Evolutionary conservation across 2,329 filamentous ascomycete genomes (phyloP).

Genomic region (Annulohypoxylon truncatum): DNA sequence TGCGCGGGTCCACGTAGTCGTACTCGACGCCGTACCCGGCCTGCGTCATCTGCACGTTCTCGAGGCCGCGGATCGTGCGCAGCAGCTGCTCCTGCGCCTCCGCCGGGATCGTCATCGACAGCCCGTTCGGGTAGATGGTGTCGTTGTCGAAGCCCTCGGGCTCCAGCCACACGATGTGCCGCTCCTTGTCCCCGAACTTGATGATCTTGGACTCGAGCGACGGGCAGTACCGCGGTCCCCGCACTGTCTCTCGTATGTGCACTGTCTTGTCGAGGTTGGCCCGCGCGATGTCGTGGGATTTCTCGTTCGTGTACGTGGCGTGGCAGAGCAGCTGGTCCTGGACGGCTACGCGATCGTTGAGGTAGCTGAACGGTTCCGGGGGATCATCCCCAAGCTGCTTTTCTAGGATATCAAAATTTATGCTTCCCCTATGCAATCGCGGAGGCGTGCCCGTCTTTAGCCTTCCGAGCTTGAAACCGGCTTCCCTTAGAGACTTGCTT

Average conservation of each 20-base stretch:
- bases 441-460: slow-evolving; percentile 97
- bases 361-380: slow-evolving; percentile 89
- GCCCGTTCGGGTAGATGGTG: slow-evolving; percentile 93
- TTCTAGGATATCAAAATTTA: slow-evolving; percentile 79
- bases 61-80: slow-evolving; percentile 87
- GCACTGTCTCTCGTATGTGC: slow-evolving; percentile 94
- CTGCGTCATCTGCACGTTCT: slow-evolving; percentile 91
- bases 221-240: slow-evolving; percentile 93
- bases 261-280: slow-evolving; percentile 95
- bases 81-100: slow-evolving; percentile 87
- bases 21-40: slow-evolving; percentile 98
- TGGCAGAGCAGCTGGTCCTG: slow-evolving; percentile 87
- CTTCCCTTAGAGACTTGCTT: slow-evolving; percentile 88
- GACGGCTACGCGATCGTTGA: slow-evolving; percentile 82
- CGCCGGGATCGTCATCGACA: slow-evolving; percentile 95
- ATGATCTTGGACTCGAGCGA: slow-evolving; percentile 95
- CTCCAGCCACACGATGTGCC: slow-evolving; percentile 95
- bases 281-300: slow-evolving; percentile 84
- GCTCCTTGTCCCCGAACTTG: slow-evolving; percentile 81
- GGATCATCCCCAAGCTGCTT: slow-evolving; percentile 85
- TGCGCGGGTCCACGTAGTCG: slow-evolving; percentile 95
- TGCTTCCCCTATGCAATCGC: slow-evolving; percentile 82
- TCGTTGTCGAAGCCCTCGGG: slow-evolving; percentile 93
- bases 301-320: slow-evolving; percentile 86
- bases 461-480: slow-evolving; percentile 88